Base-by-base conservation (phyloP, 2,329 filamentous ascomycete species). In the Cordyceps militaris region DNA sequence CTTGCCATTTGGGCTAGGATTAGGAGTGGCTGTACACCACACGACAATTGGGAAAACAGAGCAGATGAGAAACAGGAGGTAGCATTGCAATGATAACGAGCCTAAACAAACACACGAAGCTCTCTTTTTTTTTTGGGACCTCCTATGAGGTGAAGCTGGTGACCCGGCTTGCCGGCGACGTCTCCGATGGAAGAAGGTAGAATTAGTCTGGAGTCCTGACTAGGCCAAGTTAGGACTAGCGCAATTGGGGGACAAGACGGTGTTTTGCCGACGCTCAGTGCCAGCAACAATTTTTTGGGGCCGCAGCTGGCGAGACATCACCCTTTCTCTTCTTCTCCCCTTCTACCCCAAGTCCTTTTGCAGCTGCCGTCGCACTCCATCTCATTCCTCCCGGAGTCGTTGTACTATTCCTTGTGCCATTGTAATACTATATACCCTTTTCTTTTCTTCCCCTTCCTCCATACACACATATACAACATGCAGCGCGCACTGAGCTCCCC, bases 401-500 rank as follows among this genome's bases (percentile, higher is more conserved):
- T 58, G 51, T 52, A 52, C 49, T 40, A 54, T 43, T 58, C 52
- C 42, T 36, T 59, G 38, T 46, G 64, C 63, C 62, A 59, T 59
- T 61, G 64, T 63, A 62, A 60, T 65, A 62, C 61, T 61, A 59
- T 70, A 67, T 61, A 63, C 67, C 66, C 64, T 47, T 36, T 48
- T 56, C 53, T 67, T 66, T 62, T 63, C 61, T 61, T 68, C 67
- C n/a, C n/a, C 65, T 64, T 55, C 62, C 65, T 63, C 61, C 61
- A 64, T 63, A 66, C 58, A 67, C 63, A 61, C 64, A 65, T 64
- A 69, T 63, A 70, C 78, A 89, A 75, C 73, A 99, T 99, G 94
- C 94, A 99, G 84, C 90, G 94, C 77, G 91, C 91, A 78, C 83
- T 99, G 72, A 85, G 89, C 73, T 90, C 89, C 67, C 82, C 84